phyloP scores from a whole-genome alignment of 2,329 filamentous ascomycete species.

The Erysiphe pulchra region DNA sequence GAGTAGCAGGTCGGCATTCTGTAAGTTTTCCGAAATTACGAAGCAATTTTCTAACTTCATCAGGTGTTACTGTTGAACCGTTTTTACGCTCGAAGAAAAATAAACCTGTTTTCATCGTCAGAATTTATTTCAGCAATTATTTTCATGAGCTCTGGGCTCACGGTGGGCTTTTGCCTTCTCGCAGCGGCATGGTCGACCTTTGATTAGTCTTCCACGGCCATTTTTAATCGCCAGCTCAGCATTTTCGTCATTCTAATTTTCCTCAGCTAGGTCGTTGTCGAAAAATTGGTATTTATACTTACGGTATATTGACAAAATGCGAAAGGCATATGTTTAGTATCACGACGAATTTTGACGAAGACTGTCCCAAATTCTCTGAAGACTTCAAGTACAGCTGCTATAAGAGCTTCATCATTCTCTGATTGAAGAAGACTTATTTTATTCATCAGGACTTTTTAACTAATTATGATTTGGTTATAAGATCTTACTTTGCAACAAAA shows the following conservation, averaged over 20 bases:
- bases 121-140: not conserved
- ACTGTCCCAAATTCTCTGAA: conserved; percentile 30
- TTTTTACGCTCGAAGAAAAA: conserved; percentile 21
- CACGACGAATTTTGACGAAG: conserved; percentile 37
- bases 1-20: conserved; percentile 6
- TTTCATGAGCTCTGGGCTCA: conserved; percentile 13
- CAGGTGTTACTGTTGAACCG: conserved; percentile 15
- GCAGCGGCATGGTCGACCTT: conserved; percentile 30
- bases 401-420: conserved; percentile 23
- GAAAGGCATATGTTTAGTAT: conserved; percentile 32
- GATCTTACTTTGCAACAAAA: conserved; percentile 38
- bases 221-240: conserved; percentile 22
- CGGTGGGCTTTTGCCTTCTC: conserved; percentile 34
- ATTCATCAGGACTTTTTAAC: not conserved
- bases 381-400: conserved; percentile 23
- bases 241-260: conserved; percentile 21
- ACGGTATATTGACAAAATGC: conserved; percentile 39
- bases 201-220: conserved; percentile 23
- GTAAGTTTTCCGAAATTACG: conserved; percentile 19
- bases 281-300: conserved; percentile 10
- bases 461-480: not conserved
- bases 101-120: conserved; percentile 16
- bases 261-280: not conserved
- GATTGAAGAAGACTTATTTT: conserved; percentile 23
- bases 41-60: conserved; percentile 21